Evolutionary conservation across 164 flowering plant species (phyloP).

Genomic region (Magnolia officinalis): DNA sequence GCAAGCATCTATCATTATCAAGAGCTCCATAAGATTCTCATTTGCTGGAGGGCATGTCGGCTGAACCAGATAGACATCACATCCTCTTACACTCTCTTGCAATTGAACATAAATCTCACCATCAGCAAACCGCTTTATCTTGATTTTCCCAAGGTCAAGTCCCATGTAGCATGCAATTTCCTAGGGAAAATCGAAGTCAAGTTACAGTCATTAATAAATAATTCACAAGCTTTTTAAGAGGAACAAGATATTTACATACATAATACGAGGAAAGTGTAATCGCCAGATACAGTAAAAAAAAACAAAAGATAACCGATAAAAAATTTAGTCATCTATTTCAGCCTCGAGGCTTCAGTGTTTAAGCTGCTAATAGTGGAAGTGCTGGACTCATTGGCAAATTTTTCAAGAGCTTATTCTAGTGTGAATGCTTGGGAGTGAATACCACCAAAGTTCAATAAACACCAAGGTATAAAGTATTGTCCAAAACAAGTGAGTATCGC

Average conservation of each 20-base stretch:
- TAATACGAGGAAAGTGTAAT: background rate
- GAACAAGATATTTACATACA: background rate
- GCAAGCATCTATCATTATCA: conserved; percentile 95
- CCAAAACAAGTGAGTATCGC: too few species aligned
- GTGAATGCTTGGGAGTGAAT: too few species aligned
- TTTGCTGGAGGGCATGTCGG: conserved; percentile 98
- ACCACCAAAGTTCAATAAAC: too few species aligned
- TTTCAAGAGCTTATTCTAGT: too few species aligned
- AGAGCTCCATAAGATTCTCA: conserved; percentile 96
- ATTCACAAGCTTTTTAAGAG: background rate
- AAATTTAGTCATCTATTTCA: too few species aligned
- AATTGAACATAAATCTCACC: conserved; percentile 92
- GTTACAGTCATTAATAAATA: background rate
- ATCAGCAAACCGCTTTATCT: conserved; percentile 86
- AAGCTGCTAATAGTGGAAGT: too few species aligned
- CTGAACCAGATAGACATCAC: conserved; percentile 91
- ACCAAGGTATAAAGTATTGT: too few species aligned
- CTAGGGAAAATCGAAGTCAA: conserved; percentile 23
- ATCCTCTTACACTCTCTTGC: conserved; percentile 96
- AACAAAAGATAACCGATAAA: too few species aligned
- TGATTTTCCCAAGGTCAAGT: conserved; percentile 75
- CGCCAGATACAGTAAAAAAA: too few species aligned
- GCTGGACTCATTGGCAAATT: too few species aligned
- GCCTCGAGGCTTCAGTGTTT: too few species aligned
- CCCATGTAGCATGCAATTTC: conserved; percentile 98